Evolutionary conservation across 2,329 filamentous ascomycete genomes (phyloP), one percentile per base, ranked within the genome.

Genomic region (Pseudocercospora pini-densiflorae): DNA sequence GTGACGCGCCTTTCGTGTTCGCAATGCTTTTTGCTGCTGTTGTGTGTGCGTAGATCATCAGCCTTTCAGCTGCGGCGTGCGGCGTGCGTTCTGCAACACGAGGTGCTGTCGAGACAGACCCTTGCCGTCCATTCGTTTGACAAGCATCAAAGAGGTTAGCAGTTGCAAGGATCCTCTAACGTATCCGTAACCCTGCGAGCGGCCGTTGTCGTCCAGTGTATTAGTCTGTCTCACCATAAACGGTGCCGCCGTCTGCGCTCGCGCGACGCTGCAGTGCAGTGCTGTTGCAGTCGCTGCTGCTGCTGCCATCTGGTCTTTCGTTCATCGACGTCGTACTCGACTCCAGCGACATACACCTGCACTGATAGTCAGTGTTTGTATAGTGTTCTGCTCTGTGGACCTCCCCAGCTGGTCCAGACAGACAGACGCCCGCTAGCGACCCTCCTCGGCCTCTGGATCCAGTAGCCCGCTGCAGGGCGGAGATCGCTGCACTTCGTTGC

Each of bases 401-500:
- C 47, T 23, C n/a, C 47, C 47, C 47, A 51, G 47, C 45, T 51
- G 47, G 47, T 23, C 51, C 23, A 33, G 5, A 36, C 47, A 24
- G 9, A 14, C 49, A 53, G 54, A 33, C 33, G 55, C 57, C 27
- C 57, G 27, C 31, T 45, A 59, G 57, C 36, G 33, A 54, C 54
- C 40, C 45, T 60, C 59, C 53, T 66, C 54, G 59, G 59, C 64
- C 24, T 24, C 57, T 61, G 49, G 31, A 21, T 57, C 49, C 53
- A 58, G 60, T 62, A 62, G 59, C 54, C 53, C 31, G 59, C 64
- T 62, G 64, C 64, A 62, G 43, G 53, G 64, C 59, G 54, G 64
- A 53, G 49, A 66, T 66, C 64, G 53, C 59, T 66, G 64, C 55
- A 43, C 55, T 59, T 33, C 55, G 55, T 60, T 62, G 59, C 64